These are phyloP conservation scores for Pichia sp. DNA, from an alignment of 1,139 yeast genomes.

Conservation along the genomic window DNA sequence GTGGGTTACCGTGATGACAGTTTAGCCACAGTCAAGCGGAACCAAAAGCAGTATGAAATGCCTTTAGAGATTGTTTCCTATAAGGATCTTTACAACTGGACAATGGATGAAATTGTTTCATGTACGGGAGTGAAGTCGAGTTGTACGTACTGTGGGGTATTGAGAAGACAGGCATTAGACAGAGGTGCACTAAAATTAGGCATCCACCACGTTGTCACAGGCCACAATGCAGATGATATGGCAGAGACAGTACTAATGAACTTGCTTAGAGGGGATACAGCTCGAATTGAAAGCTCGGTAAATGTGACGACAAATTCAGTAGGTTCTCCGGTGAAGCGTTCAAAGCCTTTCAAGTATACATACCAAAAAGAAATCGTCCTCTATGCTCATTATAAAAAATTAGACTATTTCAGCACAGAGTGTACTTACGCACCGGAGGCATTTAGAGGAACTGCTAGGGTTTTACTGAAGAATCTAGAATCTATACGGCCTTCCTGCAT, in stretches of 20 bases:
- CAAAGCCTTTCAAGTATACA: conserved; percentile 93
- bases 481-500: conserved; percentile 90
- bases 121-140: conserved; percentile 93
- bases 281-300: conserved; percentile 87
- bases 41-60: conserved; percentile 81
- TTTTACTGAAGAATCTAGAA: conserved; percentile 82
- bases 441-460: conserved; percentile 94
- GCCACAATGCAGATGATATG: conserved; percentile 99
- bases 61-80: conserved; percentile 89
- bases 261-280: conserved; percentile 90
- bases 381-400: conserved; percentile 92
- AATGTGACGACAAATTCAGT: conserved; percentile 75
- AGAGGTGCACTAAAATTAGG: conserved; percentile 90
- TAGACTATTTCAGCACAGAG: conserved; percentile 95
- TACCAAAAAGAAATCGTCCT: conserved; percentile 96
- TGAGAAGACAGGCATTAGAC: conserved; percentile 93
- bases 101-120: conserved; percentile 96
- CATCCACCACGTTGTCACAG: conserved; percentile 90
- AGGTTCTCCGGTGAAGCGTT: conserved; percentile 80
- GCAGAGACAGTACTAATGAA: conserved; percentile 98
- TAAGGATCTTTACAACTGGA: conserved; percentile 87
- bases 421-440: conserved; percentile 99
- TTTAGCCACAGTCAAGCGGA: conserved; percentile 90
- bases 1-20: conserved; percentile 97
- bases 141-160: conserved; percentile 97